Conservation (phyloP, 1,139 yeast species). For the Debaryomyces fabryi region DNA sequence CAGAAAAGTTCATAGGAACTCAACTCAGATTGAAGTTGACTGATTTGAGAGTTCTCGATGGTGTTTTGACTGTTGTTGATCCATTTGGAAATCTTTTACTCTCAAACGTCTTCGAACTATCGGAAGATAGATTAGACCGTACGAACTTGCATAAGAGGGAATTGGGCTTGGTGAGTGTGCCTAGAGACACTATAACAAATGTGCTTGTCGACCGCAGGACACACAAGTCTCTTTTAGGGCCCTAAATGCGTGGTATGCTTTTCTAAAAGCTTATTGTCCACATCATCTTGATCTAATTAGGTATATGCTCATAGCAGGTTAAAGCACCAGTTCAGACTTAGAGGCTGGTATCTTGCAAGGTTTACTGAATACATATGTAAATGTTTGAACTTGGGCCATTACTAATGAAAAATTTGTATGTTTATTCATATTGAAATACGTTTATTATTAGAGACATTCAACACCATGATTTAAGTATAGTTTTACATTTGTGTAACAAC, state of each 20-base stretch:
- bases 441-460: background rate
- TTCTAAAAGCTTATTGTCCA: background rate
- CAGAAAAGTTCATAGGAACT: constrained; percentile 38
- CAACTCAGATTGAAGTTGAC: constrained; percentile 30
- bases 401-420: background rate
- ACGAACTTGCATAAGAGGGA: constrained; percentile 33
- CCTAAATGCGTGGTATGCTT: background rate
- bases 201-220: constrained; percentile 29
- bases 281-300: no score
- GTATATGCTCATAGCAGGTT: no score
- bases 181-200: constrained; percentile 32
- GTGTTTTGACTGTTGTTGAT: constrained; percentile 46
- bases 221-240: constrained; percentile 11
- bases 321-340: no score
- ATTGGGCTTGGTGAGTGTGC: constrained; percentile 51
- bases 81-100: constrained; percentile 49
- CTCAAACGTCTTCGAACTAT: constrained; percentile 39
- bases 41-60: constrained; percentile 40
- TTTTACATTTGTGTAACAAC: background rate
- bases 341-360: no score
- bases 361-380: no score
- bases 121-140: constrained; percentile 29
- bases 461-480: background rate
- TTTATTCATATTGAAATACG: background rate
- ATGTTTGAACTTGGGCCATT: no score